Evolutionary conservation across 1,139 yeast species (phyloP).

Genomic region (Pichia cactophila): DNA sequence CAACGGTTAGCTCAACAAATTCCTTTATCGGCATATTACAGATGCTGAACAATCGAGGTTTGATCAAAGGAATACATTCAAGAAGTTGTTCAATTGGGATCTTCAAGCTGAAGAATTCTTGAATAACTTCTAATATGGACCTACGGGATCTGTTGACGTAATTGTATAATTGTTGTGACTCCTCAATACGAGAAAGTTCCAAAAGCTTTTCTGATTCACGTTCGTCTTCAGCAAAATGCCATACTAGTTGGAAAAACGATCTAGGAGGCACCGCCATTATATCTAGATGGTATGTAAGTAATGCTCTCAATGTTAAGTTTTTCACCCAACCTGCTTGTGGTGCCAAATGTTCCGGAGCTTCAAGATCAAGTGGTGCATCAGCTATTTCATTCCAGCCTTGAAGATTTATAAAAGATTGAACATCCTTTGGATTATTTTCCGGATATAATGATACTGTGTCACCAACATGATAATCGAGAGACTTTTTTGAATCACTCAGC

Average conservation of each 20-base stretch:
- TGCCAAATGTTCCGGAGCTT: slow-evolving; percentile 9
- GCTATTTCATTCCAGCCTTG: slow-evolving; percentile 73
- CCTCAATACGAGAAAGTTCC: slow-evolving; percentile 69
- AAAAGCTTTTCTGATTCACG: slow-evolving; percentile 67
- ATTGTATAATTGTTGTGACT: slow-evolving; percentile 73
- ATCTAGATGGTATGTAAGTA: slow-evolving; percentile 77
- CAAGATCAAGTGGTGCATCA: slow-evolving; percentile 39
- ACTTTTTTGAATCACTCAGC: slow-evolving; percentile 29
- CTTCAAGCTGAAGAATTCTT: slow-evolving; percentile 66
- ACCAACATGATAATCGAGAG: slow-evolving; percentile 54
- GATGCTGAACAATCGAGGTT: slow-evolving; percentile 78
- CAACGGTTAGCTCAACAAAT: slow-evolving; percentile 59
- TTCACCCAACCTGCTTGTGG: slow-evolving; percentile 49
- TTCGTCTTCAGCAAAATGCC: slow-evolving; percentile 66
- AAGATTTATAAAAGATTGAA: slow-evolving; percentile 53
- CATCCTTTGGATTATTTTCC: slow-evolving; percentile 54
- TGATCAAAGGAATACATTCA: slow-evolving; percentile 70
- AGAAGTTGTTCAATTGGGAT: slow-evolving; percentile 70
- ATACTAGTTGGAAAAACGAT: slow-evolving; percentile 60
- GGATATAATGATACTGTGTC: slow-evolving; percentile 79
- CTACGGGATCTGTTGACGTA: slow-evolving; percentile 90
- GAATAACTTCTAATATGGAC: slow-evolving; percentile 72
- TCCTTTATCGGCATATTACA: slow-evolving; percentile 49
- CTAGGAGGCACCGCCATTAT: slow-evolving; percentile 76
- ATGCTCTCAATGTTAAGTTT: slow-evolving; percentile 52